A percentile compares a stretch with the other conserved stretches of the same genome.
These are phyloP conservation scores for Volvariella surrecta DNA, from an alignment of 1,284 basidiomycete genomes.

Conservation along the genomic window DNA sequence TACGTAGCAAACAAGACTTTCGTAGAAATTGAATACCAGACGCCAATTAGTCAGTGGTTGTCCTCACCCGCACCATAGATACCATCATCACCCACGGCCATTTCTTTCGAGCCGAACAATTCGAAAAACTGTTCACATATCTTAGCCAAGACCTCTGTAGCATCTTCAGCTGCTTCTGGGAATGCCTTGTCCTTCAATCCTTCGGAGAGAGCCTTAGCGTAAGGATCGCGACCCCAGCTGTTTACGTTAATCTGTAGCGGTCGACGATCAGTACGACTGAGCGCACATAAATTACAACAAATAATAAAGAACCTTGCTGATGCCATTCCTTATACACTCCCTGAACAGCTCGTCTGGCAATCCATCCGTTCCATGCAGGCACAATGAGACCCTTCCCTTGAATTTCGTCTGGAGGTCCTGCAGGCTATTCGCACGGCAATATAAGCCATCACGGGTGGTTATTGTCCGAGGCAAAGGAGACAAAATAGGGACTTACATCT, in stretches of 20 bases:
- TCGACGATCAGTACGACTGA: too few relatives aligned
- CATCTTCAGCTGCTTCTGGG: slow-evolving; percentile 37
- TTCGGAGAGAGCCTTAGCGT: slow-evolving; percentile 26
- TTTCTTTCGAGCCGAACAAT: slow-evolving; percentile 34
- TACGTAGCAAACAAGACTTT: too few relatives aligned
- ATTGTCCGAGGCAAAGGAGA: too few relatives aligned
- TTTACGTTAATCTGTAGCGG: slow-evolving; percentile 45
- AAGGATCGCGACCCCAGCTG: slow-evolving; percentile 37
- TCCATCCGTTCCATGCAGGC: slow-evolving; percentile 38
- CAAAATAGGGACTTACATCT: slow-evolving; percentile 26
- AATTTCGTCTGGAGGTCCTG: slow-evolving; percentile 28
- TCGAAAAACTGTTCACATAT: slow-evolving; percentile 34
- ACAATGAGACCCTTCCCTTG: slow-evolving; percentile 27
- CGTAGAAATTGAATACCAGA: too few relatives aligned
- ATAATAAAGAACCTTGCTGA: slow-evolving; percentile 42
- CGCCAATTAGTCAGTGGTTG: too few relatives aligned
- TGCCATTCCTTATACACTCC: slow-evolving; percentile 36
- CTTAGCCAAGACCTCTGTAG: slow-evolving; percentile 32
- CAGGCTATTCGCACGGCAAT: not conserved
- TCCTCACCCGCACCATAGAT: too few relatives aligned
- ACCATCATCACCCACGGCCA: too few relatives aligned
- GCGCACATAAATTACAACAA: too few relatives aligned
- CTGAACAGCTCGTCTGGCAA: slow-evolving; percentile 33
- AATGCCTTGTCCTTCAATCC: slow-evolving; percentile 28
- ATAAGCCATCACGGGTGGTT: not conserved